These are phyloP conservation scores for Aspergillus nidulans DNA, from an alignment of 495 filamentous ascomycete species.

Conservation along the genomic window DNA sequence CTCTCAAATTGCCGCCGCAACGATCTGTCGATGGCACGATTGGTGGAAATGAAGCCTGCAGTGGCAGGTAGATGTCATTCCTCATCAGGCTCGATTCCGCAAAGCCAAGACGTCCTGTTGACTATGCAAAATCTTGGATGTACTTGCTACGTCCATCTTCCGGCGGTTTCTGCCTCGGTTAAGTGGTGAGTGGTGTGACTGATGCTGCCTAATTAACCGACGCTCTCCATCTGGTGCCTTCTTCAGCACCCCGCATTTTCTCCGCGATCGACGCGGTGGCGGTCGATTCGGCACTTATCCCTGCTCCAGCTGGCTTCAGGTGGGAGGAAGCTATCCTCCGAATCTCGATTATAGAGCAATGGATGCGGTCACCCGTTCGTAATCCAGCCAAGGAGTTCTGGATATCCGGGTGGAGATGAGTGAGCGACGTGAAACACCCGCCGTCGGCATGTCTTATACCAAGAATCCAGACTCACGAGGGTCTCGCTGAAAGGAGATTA, in stretches of 20 bases:
- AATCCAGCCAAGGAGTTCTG: not conserved
- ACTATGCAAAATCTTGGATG: too few relatives aligned
- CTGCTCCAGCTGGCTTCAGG: not conserved
- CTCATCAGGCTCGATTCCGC: not conserved
- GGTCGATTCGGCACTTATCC: not conserved
- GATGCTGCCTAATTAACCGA: not conserved
- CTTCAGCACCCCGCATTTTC: slow-evolving; percentile 9
- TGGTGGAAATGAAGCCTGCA: not conserved
- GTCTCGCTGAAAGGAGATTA: not conserved
- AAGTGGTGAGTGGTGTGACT: not conserved
- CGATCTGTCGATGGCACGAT: not conserved
- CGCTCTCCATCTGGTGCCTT: not conserved
- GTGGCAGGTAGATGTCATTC: not conserved
- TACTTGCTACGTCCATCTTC: not conserved
- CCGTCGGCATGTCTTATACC: not conserved
- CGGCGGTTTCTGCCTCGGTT: not conserved
- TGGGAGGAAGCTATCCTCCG: not conserved
- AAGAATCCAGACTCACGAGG: not conserved
- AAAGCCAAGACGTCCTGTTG: not conserved
- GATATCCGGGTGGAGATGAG: not conserved
- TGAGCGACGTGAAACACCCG: not conserved
- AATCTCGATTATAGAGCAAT: too few relatives aligned
- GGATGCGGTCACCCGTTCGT: not conserved
- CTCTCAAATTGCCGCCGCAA: not conserved
- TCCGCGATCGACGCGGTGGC: slow-evolving; percentile 1